A percentile compares a stretch with the other conserved stretches of the same genome.
Evolutionary conservation across 2,329 filamentous ascomycete genomes (phyloP).

Genomic region (Scedosporium minutisporum): DNA sequence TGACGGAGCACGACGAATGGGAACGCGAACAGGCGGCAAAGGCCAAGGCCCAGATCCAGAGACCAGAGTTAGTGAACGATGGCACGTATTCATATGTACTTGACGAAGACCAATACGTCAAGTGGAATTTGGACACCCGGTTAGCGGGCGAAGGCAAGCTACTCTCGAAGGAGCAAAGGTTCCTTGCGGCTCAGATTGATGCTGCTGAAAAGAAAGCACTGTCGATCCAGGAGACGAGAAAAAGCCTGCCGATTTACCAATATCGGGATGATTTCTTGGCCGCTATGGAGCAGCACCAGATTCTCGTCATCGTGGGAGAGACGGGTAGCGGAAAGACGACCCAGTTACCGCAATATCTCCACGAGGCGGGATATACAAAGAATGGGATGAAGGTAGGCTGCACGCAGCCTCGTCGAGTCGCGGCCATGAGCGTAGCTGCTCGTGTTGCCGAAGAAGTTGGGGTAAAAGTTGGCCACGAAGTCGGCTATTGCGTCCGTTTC

Average conservation of each 20-base stretch:
- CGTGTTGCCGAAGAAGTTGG: slow-evolving; percentile 93
- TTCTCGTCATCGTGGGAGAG: slow-evolving; percentile 87
- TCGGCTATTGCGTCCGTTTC: slow-evolving; percentile 91
- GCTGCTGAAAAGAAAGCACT: slow-evolving; percentile 81
- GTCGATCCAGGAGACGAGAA: slow-evolving; percentile 84
- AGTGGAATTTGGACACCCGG: slow-evolving; percentile 68
- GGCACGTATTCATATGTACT: slow-evolving; percentile 74
- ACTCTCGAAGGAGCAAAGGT: slow-evolving; percentile 68
- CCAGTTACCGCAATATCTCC: slow-evolving; percentile 85
- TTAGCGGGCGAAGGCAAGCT: slow-evolving; percentile 62
- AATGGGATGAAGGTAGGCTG: slow-evolving; percentile 78
- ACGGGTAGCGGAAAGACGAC: slow-evolving; percentile 95
- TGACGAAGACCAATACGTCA: slow-evolving; percentile 79
- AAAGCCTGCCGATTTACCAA: slow-evolving; percentile 80
- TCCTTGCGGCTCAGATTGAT: slow-evolving; percentile 71
- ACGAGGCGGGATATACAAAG: slow-evolving; percentile 84
- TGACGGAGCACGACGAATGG: slow-evolving; percentile 95
- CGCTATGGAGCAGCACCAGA: slow-evolving; percentile 78
- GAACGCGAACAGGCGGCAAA: slow-evolving; percentile 82
- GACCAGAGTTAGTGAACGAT: slow-evolving; percentile 64
- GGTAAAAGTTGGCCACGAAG: slow-evolving; percentile 79
- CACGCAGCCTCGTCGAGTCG: slow-evolving; percentile 89
- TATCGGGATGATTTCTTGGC: slow-evolving; percentile 78
- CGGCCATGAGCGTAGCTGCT: slow-evolving; percentile 94
- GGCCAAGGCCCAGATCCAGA: slow-evolving; percentile 75